Base-by-base conservation (phyloP, 768 basidiomycete species). In the Tylopilus vinaceipallidus region DNA sequence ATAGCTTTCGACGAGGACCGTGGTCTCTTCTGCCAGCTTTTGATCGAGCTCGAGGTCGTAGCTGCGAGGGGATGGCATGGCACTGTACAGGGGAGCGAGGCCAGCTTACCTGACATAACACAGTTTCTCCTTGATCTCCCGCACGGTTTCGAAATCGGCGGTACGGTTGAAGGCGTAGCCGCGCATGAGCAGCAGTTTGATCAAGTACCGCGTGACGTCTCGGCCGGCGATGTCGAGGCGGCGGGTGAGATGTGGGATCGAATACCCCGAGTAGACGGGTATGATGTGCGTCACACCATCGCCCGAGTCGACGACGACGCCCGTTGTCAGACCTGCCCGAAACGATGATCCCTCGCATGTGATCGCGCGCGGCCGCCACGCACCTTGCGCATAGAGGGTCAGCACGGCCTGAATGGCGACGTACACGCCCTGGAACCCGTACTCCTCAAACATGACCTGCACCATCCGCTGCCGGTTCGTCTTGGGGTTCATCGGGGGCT, bases 121-220 rank as follows among this genome's bases (percentile, higher is more conserved):
- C 38, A 98, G 71, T 69, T 95, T 97, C 77, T 99, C 97, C 73
- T 99, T 99, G 74, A 99, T 98, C 69, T 97, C 92, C 27, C 95
- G 75, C 19, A 99, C 97, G 2, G 97, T 99, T 75, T 99, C 97
- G 62, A 99, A 99, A 73, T 99, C 97, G 23, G 97, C 97, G 3
- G 97, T 99, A 34, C 97, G 84, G 73, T 99, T 98, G 80, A 99
- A 98, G 1, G 97, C 97, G 69, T 99, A 98, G n/a, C 97, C 97
- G n/a, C 95, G 85, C 95, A 98, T 98, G 59, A 98, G 82, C 29
- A 99, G 77, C n/a, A 99, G 80, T 73, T 98, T 99, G 81, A 99
- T 99, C 71, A 99, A 76, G 71, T 99, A 99, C 61, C 94, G 84
- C 39, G 97, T 99, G 40, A 99, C 97, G 67, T 99, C 97, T 56